Conservation (phyloP, 129 eudicot genomes). For the Flaveria ramosissima region DNA sequence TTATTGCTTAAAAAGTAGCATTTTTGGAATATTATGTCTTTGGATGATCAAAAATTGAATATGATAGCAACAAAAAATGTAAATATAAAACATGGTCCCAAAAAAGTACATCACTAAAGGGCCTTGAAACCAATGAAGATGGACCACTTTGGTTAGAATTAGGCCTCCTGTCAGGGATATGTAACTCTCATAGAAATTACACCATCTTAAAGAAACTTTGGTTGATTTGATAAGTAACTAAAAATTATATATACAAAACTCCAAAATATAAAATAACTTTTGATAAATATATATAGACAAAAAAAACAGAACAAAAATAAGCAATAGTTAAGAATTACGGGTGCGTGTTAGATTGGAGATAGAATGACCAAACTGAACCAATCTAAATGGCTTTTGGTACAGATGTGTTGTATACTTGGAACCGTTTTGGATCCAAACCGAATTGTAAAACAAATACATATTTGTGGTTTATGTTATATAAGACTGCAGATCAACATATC, state of each 20-base stretch:
- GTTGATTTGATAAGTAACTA: not conserved
- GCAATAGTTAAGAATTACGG: not conserved
- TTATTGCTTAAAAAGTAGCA: not conserved
- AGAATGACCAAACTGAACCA: not conserved
- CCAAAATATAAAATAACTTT: no score
- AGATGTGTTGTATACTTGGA: not conserved
- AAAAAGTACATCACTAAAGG: constrained; percentile 28
- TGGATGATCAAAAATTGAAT: constrained; percentile 12
- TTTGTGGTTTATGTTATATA: not conserved
- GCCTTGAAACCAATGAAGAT: constrained; percentile 20
- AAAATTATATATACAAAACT: not conserved
- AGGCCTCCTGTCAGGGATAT: constrained; percentile 23
- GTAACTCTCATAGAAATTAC: constrained; percentile 15
- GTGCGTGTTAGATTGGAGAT: not conserved
- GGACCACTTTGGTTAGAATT: constrained; percentile 35
- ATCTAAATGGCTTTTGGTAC: not conserved
- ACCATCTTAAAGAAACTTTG: not conserved
- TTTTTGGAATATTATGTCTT: constrained; percentile 30
- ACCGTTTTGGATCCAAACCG: not conserved
- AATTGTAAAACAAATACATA: no score
- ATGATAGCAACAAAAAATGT: constrained; percentile 4
- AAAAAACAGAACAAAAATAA: not conserved
- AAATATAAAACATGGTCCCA: constrained; percentile 27
- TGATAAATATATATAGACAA: not conserved
- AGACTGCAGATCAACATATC: no score